A percentile compares a stretch with the other conserved stretches of the same genome.
These are phyloP conservation scores for Eimeria falciformis DNA, from an alignment of 169 alveolate species.

Conservation along the genomic window DNA sequence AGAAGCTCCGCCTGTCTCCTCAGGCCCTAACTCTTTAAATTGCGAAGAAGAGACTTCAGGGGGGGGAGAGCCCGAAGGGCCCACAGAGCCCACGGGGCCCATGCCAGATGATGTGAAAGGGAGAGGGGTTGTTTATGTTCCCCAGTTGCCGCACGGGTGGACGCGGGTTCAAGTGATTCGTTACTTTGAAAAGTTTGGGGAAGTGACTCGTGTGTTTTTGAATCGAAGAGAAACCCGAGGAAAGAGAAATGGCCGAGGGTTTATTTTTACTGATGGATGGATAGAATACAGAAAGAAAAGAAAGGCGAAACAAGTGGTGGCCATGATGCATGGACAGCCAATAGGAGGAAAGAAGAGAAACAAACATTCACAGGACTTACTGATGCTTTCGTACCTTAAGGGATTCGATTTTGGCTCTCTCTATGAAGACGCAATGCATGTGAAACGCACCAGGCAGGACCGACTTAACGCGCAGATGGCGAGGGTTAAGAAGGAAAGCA, in stretches of 20 bases:
- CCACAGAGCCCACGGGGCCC: no score
- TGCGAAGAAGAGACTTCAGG: no score
- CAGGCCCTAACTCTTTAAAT: no score
- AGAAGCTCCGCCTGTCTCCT: no score
- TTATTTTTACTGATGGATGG: slow-evolving; percentile 39
- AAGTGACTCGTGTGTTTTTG: slow-evolving; percentile 4
- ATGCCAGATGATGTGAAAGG: neutral
- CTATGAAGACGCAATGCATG: slow-evolving; percentile 15
- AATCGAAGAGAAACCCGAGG: neutral
- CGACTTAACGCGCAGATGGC: slow-evolving; percentile 28
- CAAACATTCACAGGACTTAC: neutral
- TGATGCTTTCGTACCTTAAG: neutral
- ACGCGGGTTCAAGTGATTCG: neutral
- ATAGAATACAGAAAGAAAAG: slow-evolving; percentile 6
- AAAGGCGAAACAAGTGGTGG: slow-evolving; percentile 17
- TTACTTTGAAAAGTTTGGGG: slow-evolving; percentile 30
- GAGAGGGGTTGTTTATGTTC: slow-evolving; percentile 16
- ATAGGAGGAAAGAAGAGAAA: neutral
- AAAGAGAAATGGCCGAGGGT: neutral
- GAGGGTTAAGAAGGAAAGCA: neutral
- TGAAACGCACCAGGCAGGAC: neutral
- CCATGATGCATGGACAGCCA: neutral
- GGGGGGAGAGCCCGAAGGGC: neutral
- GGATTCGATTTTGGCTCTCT: neutral
- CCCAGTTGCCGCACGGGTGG: slow-evolving; percentile 13